Evolutionary conservation across 1,139 yeast genomes (phyloP), one percentile per base, ranked within the genome.

Genomic region (Eremothecium gossypii): DNA sequence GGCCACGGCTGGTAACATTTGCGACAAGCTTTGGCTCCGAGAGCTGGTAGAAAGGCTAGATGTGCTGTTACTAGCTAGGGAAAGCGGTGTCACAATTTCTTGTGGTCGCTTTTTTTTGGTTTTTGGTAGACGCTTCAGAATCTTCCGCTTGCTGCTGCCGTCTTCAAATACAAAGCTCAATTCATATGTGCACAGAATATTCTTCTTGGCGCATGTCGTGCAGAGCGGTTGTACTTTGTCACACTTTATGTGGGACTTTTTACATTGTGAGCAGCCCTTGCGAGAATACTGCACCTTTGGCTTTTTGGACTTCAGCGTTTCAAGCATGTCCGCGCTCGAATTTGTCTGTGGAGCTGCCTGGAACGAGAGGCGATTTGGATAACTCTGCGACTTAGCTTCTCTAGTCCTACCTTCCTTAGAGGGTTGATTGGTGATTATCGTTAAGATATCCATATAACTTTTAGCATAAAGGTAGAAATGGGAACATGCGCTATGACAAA

Each of bases 231-330:
- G 41, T 12, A 30, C 33, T 8, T 44, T 44, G 33, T 42, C 45
- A 27, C 47, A 44, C 14, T 44, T 44, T 10, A 34, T 29, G 33
- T 44, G 53, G 28, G 40, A 53, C 42, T 31, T 49, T 45, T 43
- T 50, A 52, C 41, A 53, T 49, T 40, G 46, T 32, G 14, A 42
- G 36, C 42, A 51, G 36, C 46, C 53, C 45, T 41, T 43, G 35
- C 33, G 52, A 47, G 34, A 52, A 44, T 48, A 50, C 40, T 20
- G 14, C 7, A 38, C 34, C 27, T 39, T 39, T 14, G 31, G 30
- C 20, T 39, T 39, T 17, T 33, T 34, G 20, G 35, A 10, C 17
- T 32, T 32, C 20, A 32, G 20, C n/a, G 20, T 14, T 12, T 32
- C 20, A 32, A 32, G n/a, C 35, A 32, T 32, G 23, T 4, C 23